Evolutionary conservation across 371 early-diverging fungal genomes (phyloP), one percentile per base, ranked within the genome.

Genomic region (Mortierella sp.): DNA sequence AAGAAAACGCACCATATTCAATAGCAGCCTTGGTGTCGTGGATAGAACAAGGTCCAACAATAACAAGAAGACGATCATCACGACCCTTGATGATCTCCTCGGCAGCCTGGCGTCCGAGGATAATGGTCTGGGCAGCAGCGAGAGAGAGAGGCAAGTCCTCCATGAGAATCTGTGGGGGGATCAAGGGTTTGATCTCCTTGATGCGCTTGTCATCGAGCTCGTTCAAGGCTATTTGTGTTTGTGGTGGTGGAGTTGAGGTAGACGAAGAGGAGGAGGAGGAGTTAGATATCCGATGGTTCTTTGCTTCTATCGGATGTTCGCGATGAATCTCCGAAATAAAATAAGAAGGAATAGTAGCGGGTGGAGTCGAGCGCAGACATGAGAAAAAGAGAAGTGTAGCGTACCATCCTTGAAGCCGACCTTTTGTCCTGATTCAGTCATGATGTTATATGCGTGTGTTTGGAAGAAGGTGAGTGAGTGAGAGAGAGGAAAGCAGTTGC

Each of bases 1-100:
- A 54, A 9, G 44, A 60, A 11, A n/a, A 83, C 89, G 85, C 81
- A 84, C 85, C 85, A 87, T 98, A 98, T 80, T 96, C 97, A 50
- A 95, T 88, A 14, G 97, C 98, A 63, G 97, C 96, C 76, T 93
- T 90, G 50, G 94, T 91, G 79, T 97, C 97, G 81, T 98, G 98
- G 78, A 98, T 97, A 38, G 97, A 96, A 88, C 98, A 98, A 26
- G 98, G 98, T 38, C 98, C 98, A 19, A 97, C 97, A 82, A 98
- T 91, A 71, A 97, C 94, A 47, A 97, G 88, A 50, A 98, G 88
- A 63, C 96, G 91, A 88, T 98, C 98, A 77, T 97, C 97, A 80
- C 92, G 84, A 38, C 96, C 95, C 68, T 93, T 91, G 77, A 98
- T 89, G 73, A 98, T 92, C 70, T 91, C 90, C n/a, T 91, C 91